phyloP scores from a whole-genome alignment of 164 flowering plant species.

The Akebia trifoliata region DNA sequence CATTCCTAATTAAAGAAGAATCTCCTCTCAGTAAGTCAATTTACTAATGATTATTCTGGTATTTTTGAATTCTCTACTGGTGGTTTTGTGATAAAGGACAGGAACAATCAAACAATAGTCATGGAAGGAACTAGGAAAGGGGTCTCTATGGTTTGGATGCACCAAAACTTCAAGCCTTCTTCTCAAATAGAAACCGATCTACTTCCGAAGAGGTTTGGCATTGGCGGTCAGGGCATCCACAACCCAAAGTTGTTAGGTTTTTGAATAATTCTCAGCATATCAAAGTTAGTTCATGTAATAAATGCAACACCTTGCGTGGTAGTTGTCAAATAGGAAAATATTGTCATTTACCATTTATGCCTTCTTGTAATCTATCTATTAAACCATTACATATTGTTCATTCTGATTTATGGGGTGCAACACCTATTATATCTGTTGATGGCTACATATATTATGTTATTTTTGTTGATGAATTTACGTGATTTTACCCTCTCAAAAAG shows the following conservation, averaged over 20 bases:
- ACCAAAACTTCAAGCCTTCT: neutral
- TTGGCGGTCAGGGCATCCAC: no score
- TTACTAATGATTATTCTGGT: neutral
- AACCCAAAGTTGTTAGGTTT: neutral
- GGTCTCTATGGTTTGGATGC: neutral
- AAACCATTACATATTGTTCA: neutral
- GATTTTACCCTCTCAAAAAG: neutral
- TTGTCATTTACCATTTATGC: neutral
- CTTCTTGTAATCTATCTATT: neutral
- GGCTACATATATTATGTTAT: neutral
- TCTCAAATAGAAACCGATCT: neutral
- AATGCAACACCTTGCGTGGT: neutral
- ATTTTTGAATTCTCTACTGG: neutral
- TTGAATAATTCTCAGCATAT: neutral
- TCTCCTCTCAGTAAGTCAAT: neutral
- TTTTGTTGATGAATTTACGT: neutral
- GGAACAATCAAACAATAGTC: neutral
- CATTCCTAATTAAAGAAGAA: no score
- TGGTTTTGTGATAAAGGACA: constrained; percentile 1
- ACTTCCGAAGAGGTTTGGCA: no score
- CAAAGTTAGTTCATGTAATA: neutral
- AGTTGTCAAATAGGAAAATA: neutral
- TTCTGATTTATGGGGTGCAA: neutral
- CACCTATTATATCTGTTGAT: neutral
- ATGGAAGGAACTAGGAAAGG: neutral